Evolutionary conservation across 2,329 filamentous ascomycete genomes (phyloP).

Genomic region (Cercospora sp.): DNA sequence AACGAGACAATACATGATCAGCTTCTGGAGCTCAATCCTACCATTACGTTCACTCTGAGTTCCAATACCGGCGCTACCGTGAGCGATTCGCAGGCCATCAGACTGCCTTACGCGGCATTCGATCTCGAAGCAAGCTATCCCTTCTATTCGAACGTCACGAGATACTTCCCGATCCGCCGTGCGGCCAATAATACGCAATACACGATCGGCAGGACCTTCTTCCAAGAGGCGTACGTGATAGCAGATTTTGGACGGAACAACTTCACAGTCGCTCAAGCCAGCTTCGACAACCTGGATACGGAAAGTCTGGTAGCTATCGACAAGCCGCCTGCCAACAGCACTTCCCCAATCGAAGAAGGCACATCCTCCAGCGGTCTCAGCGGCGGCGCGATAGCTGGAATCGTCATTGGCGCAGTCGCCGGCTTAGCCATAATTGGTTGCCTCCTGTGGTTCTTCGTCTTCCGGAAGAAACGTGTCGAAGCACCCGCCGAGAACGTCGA

Average conservation of each 20-base stretch:
- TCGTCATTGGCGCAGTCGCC: constrained; percentile 76
- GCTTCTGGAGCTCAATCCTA: constrained; percentile 39
- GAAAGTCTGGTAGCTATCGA: constrained; percentile 11
- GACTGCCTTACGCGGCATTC: constrained; percentile 44
- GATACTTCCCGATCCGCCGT: constrained; percentile 31
- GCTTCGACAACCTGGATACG: constrained; percentile 4
- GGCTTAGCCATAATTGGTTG: constrained; percentile 64
- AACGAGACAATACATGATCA: constrained; percentile 42
- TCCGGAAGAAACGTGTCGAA: constrained; percentile 37
- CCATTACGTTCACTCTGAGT: constrained; percentile 40
- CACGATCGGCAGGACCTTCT: constrained; percentile 31
- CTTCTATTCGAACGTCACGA: constrained; percentile 33
- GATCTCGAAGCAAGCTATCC: constrained; percentile 37
- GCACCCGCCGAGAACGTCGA: not conserved
- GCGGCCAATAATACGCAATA: constrained; percentile 31
- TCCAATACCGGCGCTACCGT: not conserved
- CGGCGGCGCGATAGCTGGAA: constrained; percentile 86
- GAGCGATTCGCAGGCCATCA: constrained; percentile 30
- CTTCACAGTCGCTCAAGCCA: constrained; percentile 35
- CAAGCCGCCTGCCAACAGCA: not conserved
- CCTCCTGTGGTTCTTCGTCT: constrained; percentile 39
- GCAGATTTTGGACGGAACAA: constrained; percentile 31
- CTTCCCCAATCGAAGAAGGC: not conserved
- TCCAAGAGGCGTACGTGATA: constrained; percentile 35
- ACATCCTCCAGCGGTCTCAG: constrained; percentile 56